Conservation (phyloP, 106 monocot genomes). For the Dioscorea alata region DNA sequence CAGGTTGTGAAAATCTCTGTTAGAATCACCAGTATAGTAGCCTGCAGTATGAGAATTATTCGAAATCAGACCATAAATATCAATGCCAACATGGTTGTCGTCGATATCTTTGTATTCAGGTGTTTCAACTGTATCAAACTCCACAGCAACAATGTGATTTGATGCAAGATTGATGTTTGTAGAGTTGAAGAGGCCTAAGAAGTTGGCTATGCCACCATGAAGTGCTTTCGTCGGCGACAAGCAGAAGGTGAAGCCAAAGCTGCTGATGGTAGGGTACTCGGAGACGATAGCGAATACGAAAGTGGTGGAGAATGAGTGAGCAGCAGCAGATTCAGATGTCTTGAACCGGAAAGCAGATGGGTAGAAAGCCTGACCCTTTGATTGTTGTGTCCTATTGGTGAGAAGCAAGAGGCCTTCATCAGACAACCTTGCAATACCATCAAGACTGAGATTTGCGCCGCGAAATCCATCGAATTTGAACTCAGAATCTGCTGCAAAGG, state of each 20-base stretch:
- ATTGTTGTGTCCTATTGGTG: conserved; percentile 2
- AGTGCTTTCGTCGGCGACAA: not conserved
- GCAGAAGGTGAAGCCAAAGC: not conserved
- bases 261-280: not conserved
- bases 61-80: not conserved
- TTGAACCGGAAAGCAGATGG: not conserved
- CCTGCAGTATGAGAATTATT: not conserved
- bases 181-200: conserved; percentile 12
- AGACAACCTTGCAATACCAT: conserved; percentile 6
- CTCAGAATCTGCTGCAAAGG: not conserved
- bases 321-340: not conserved
- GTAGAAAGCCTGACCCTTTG: conserved; percentile 16
- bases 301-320: conserved; percentile 6
- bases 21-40: not conserved
- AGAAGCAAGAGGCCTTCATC: conserved; percentile 11
- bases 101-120: conserved; percentile 7
- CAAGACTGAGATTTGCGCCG: conserved; percentile 9
- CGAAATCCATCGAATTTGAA: conserved; percentile 23
- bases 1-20: not conserved
- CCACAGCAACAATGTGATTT: not conserved
- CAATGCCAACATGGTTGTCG: conserved; percentile 5
- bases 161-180: not conserved
- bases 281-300: conserved; percentile 2
- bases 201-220: not conserved
- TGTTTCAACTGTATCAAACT: conserved; percentile 2